These are phyloP conservation scores for Atkinsonella hypoxylon DNA, from an alignment of 2,329 filamentous ascomycete species.

Conservation along the genomic window DNA sequence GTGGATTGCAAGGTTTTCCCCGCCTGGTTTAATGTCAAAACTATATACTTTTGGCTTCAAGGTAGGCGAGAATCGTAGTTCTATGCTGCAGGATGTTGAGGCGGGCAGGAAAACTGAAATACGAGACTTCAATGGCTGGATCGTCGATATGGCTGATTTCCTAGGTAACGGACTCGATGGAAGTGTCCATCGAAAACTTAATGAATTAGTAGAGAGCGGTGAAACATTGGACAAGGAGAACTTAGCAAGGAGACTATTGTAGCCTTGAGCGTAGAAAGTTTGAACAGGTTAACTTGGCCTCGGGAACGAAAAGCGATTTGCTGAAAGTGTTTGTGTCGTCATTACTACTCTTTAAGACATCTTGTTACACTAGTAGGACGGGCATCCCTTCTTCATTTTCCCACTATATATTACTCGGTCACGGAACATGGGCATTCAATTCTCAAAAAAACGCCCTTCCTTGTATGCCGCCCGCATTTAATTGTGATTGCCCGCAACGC, in stretches of 20 bases:
- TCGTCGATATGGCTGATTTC: constrained; percentile 33
- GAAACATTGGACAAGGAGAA: constrained; percentile 21
- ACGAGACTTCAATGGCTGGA: constrained; percentile 47
- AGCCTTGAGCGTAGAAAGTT: too few relatives aligned
- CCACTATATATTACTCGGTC: neutral
- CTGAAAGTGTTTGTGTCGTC: neutral
- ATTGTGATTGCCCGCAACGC: neutral
- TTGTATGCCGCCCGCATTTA: neutral
- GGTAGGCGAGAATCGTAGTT: constrained; percentile 43
- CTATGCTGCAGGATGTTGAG: constrained; percentile 48
- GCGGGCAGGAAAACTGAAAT: constrained; percentile 43
- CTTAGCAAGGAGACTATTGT: constrained; percentile 17
- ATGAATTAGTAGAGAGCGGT: constrained; percentile 30
- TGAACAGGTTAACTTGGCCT: neutral
- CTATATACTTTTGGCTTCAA: constrained; percentile 35
- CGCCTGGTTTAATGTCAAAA: constrained; percentile 28
- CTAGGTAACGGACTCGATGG: constrained; percentile 23
- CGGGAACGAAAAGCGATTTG: neutral
- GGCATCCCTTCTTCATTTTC: neutral
- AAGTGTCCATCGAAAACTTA: constrained; percentile 27
- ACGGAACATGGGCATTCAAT: neutral
- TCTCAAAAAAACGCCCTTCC: neutral
- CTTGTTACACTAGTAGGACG: neutral
- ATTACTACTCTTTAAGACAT: neutral
- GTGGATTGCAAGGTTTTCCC: constrained; percentile 26